Percentiles rank a stretch among this genome's conserved stretches.
phyloP scores from a whole-genome alignment of 2,329 filamentous ascomycete species.

The Stemphylium beticola region DNA sequence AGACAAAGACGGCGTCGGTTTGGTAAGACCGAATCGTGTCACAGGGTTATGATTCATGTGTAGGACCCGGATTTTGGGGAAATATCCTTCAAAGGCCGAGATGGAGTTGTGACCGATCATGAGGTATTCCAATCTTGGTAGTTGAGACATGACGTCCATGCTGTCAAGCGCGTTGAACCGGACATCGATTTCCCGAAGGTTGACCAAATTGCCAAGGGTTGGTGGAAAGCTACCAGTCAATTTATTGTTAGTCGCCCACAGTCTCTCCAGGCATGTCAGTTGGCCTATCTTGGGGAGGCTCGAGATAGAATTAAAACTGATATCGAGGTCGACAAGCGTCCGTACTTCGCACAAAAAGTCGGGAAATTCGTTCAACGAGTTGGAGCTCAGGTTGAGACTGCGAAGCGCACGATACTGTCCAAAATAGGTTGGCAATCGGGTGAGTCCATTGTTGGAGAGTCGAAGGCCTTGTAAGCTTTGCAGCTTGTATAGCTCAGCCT shows the following conservation, averaged over 20 bases:
- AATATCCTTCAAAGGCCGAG: slow-evolving; percentile 87
- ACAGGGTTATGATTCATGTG: slow-evolving; percentile 95
- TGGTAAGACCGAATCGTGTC: slow-evolving; percentile 85
- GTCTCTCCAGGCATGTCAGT: slow-evolving; percentile 79
- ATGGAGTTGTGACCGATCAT: slow-evolving; percentile 92
- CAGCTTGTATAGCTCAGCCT: slow-evolving; percentile 79
- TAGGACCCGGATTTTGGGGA: slow-evolving; percentile 80
- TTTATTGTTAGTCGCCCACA: slow-evolving; percentile 96
- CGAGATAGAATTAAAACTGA: slow-evolving; percentile 93
- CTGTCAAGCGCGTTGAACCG: slow-evolving; percentile 90
- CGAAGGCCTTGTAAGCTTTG: slow-evolving; percentile 84
- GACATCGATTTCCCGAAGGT: slow-evolving; percentile 87
- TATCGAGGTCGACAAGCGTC: slow-evolving; percentile 87
- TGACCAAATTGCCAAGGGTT: slow-evolving; percentile 74
- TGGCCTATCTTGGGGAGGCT: slow-evolving; percentile 80
- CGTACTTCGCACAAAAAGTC: slow-evolving; percentile 81
- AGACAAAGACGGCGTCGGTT: slow-evolving; percentile 79
- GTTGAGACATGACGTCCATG: slow-evolving; percentile 83
- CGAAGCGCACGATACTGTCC: slow-evolving; percentile 78
- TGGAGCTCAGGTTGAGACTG: slow-evolving; percentile 90
- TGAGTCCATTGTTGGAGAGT: slow-evolving; percentile 90
- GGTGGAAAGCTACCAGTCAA: slow-evolving; percentile 76
- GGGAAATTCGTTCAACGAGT: slow-evolving; percentile 85
- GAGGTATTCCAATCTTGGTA: slow-evolving; percentile 86
- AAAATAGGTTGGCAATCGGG: slow-evolving; percentile 80